phyloP scores from a whole-genome alignment of 306 rosid genomes.

The Delonix regia region DNA sequence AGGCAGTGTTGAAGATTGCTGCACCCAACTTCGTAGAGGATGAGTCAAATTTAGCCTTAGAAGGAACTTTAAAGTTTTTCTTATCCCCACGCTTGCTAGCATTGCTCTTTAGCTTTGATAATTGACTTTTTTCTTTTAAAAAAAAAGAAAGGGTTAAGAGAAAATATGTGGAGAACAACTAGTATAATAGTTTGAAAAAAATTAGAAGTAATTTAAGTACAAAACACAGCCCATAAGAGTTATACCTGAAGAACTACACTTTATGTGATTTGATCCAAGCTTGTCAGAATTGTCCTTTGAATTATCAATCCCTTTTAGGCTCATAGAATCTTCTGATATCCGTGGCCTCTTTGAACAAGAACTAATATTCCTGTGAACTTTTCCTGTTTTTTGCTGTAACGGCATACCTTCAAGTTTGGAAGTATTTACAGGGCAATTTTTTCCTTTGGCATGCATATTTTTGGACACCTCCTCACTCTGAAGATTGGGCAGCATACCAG shows the following conservation, averaged over 20 bases:
- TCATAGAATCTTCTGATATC: slow-evolving; percentile 49
- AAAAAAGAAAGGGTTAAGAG: slow-evolving; percentile 33
- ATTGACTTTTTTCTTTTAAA: slow-evolving; percentile 70
- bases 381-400: slow-evolving; percentile 60
- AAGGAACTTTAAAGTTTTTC: slow-evolving; percentile 70
- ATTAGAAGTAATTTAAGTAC: background rate
- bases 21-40: slow-evolving; percentile 67
- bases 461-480: slow-evolving; percentile 49
- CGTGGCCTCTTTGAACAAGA: slow-evolving; percentile 67
- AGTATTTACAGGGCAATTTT: slow-evolving; percentile 47
- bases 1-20: slow-evolving; percentile 60
- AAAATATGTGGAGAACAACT: slow-evolving; percentile 6
- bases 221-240: background rate
- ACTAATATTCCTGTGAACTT: slow-evolving; percentile 53
- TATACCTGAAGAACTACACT: slow-evolving; percentile 67
- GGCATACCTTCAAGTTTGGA: slow-evolving; percentile 50
- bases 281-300: slow-evolving; percentile 57
- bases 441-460: slow-evolving; percentile 40
- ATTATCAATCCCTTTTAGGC: slow-evolving; percentile 52
- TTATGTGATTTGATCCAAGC: slow-evolving; percentile 54
- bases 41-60: slow-evolving; percentile 76
- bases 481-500: slow-evolving; percentile 44
- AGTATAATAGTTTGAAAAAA: background rate
- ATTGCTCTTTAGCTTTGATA: slow-evolving; percentile 68
- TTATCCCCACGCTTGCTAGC: slow-evolving; percentile 78